Conservation (phyloP, 768 basidiomycete genomes). For the Phaffia tasmanica region DNA sequence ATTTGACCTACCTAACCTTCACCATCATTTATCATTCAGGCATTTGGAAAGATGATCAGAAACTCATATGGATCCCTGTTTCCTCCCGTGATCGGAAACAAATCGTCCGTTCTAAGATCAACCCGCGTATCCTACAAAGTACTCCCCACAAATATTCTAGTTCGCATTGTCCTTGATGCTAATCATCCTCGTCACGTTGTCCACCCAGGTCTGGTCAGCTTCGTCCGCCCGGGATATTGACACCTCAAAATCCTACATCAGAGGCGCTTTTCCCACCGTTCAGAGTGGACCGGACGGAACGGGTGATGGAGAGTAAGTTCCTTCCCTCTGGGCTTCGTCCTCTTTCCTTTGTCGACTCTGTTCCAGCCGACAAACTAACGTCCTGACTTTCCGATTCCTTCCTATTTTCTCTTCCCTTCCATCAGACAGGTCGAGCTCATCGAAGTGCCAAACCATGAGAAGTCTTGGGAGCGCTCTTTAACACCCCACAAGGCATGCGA, state of each 20-base stretch:
- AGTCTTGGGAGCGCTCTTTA: conserved; percentile 37
- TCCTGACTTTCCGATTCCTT: no score
- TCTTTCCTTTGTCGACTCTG: neutral
- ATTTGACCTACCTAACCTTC: neutral
- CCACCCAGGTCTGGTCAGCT: conserved; percentile 37
- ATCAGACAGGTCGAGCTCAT: conserved; percentile 33
- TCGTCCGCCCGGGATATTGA: conserved; percentile 37
- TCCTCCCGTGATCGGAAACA: conserved; percentile 28
- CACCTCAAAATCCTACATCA: conserved; percentile 37
- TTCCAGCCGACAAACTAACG: neutral
- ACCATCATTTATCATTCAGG: no score
- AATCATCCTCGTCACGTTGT: neutral
- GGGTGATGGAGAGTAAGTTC: conserved; percentile 35
- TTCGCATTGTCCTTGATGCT: neutral
- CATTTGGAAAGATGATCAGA: conserved; percentile 24
- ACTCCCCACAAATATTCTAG: neutral
- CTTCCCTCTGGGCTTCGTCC: neutral
- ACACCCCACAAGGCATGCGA: conserved; percentile 41
- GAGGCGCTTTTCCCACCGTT: conserved; percentile 38
- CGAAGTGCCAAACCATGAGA: conserved; percentile 39
- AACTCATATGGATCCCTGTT: conserved; percentile 32
- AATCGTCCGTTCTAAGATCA: neutral
- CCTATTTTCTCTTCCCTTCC: neutral
- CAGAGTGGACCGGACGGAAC: conserved; percentile 38
- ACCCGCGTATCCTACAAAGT: conserved; percentile 3